phyloP scores from a whole-genome alignment of 108 stramenopile genomes.

The Phaeodactylum tricornutum region DNA sequence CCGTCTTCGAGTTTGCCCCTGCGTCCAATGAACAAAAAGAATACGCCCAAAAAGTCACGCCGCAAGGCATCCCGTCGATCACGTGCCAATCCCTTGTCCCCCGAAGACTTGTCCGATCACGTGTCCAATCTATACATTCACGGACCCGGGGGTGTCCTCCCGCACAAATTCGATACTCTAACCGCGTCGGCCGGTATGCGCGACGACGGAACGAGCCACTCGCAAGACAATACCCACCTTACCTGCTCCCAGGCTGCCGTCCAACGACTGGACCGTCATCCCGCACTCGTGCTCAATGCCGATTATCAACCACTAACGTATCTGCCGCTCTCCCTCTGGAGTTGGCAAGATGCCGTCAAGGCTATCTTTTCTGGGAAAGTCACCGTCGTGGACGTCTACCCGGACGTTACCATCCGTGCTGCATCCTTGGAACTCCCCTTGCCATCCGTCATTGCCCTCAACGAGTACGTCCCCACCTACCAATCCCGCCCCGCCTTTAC shows the following conservation, averaged over 20 bases:
- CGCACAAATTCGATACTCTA: neutral
- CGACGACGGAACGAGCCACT: neutral
- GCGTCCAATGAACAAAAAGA: too few species aligned
- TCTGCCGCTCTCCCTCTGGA: slow-evolving; percentile 67
- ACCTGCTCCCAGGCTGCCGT: neutral
- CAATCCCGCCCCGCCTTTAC: slow-evolving; percentile 60
- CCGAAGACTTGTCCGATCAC: slow-evolving; percentile 6
- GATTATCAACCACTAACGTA: slow-evolving; percentile 58
- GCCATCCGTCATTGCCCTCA: slow-evolving; percentile 69
- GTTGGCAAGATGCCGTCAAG: slow-evolving; percentile 85
- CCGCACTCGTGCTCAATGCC: slow-evolving; percentile 75
- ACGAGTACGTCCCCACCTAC: slow-evolving; percentile 51
- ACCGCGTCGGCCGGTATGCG: neutral
- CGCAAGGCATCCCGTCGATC: too few species aligned
- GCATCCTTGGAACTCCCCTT: slow-evolving; percentile 61
- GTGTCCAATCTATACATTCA: slow-evolving; percentile 6
- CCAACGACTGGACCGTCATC: slow-evolving; percentile 37
- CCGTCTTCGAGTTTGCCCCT: too few species aligned
- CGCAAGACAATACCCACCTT: neutral
- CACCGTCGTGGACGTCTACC: slow-evolving; percentile 75
- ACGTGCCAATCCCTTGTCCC: slow-evolving; percentile 21
- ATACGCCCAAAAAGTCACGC: too few species aligned
- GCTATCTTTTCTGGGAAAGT: slow-evolving; percentile 71
- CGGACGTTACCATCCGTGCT: slow-evolving; percentile 59
- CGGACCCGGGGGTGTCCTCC: neutral